phyloP scores from a whole-genome alignment of 139 green algal genomes.

The Astrephomene gubernaculifera region DNA sequence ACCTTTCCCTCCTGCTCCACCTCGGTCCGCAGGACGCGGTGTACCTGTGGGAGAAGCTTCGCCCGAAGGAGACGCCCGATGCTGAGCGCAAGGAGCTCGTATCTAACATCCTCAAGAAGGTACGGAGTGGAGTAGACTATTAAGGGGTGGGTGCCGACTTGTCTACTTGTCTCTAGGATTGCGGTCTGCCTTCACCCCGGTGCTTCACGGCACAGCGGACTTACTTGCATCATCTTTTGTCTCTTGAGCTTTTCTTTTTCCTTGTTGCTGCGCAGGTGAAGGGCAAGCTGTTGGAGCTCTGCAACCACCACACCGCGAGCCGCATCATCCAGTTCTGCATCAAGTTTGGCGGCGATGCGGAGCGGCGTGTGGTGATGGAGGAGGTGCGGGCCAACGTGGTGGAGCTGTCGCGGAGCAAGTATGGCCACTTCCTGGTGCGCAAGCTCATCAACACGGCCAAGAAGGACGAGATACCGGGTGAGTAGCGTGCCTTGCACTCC shows the following conservation, averaged over 20 bases:
- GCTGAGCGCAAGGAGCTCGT: conserved; percentile 69
- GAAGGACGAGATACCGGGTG: conserved; percentile 76
- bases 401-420: conserved; percentile 83
- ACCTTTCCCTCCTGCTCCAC: not conserved
- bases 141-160: no score
- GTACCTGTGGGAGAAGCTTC: conserved; percentile 78
- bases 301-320: conserved; percentile 80
- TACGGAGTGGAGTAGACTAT: no score
- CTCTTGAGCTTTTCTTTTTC: no score
- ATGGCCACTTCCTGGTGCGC: conserved; percentile 86
- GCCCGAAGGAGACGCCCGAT: conserved; percentile 59
- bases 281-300: conserved; percentile 77
- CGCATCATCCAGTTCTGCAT: conserved; percentile 89
- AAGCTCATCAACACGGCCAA: conserved; percentile 80
- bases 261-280: no score
- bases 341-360: conserved; percentile 72
- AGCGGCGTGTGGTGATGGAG: conserved; percentile 69
- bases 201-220: no score
- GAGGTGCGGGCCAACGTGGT: conserved; percentile 78
- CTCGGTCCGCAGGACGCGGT: conserved; percentile 53
- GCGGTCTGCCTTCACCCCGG: no score
- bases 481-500: conserved; percentile 1
- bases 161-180: no score
- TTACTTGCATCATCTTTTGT: no score
- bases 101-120: conserved; percentile 65